Percentiles rank a stretch among this genome's conserved stretches.
Conservation (phyloP, 2,329 filamentous ascomycete genomes). For the Clonostachys solani region DNA sequence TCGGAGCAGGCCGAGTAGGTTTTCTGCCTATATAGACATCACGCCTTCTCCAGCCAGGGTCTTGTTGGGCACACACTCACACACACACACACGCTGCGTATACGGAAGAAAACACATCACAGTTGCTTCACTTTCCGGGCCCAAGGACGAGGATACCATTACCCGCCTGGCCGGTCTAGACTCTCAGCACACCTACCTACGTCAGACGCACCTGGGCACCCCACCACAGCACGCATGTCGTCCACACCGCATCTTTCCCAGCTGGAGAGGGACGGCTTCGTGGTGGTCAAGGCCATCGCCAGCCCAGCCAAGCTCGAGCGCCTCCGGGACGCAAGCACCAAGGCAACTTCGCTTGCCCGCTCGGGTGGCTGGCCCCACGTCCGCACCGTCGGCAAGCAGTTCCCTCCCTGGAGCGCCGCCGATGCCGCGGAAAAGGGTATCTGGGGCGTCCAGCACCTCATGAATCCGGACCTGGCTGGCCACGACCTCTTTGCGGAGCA, state of each 20-base stretch:
- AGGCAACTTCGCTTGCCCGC: constrained; percentile 58
- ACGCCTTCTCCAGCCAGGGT: not conserved
- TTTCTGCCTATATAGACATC: too few relatives aligned
- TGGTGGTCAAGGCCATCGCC: constrained; percentile 65
- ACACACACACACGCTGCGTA: not conserved
- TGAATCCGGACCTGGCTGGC: constrained; percentile 67
- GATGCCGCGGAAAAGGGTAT: constrained; percentile 58
- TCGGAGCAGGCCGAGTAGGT: too few relatives aligned
- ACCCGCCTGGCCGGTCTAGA: not conserved
- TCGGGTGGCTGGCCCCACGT: constrained; percentile 76
- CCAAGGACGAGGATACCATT: not conserved
- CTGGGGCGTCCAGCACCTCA: constrained; percentile 84
- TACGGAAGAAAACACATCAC: too few relatives aligned
- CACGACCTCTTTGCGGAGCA: constrained; percentile 56
- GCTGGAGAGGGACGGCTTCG: constrained; percentile 71
- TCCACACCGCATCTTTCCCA: constrained; percentile 23
- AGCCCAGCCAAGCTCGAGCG: constrained; percentile 45
- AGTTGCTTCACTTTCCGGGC: too few relatives aligned
- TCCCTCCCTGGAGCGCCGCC: constrained; percentile 74
- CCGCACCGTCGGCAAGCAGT: constrained; percentile 83
- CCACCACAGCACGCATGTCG: not conserved
- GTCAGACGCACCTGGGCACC: not conserved
- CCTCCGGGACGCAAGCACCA: constrained; percentile 56
- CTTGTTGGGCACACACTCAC: not conserved
- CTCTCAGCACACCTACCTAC: not conserved